A percentile compares a stretch with the other conserved stretches of the same genome.
Evolutionary conservation across 768 basidiomycete species (phyloP).

Genomic region (Chalciporus sphaerocephalus): DNA sequence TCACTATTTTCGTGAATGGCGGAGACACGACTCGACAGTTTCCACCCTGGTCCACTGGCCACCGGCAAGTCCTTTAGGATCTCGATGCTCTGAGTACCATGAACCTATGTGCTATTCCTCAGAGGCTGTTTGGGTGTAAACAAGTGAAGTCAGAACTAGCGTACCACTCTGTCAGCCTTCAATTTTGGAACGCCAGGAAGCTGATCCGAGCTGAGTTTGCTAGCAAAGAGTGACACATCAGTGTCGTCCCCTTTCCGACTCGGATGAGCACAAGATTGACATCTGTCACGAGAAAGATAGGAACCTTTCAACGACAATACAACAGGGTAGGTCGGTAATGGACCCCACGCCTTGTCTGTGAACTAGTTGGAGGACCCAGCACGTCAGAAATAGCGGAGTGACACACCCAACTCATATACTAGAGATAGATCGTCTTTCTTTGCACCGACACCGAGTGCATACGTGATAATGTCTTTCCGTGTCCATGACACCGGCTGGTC

Average conservation of each 20-base stretch:
- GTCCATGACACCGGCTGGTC: conserved; percentile 73
- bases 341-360: conserved; percentile 62
- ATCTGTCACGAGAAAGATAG: background rate
- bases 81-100: conserved; percentile 76
- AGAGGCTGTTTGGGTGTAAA: background rate
- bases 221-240: conserved; percentile 68
- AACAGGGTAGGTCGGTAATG: conserved; percentile 84
- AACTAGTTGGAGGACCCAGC: background rate
- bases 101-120: conserved; percentile 46
- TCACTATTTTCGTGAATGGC: conserved; percentile 80
- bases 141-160: conserved; percentile 20
- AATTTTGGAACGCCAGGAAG: conserved; percentile 68
- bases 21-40: conserved; percentile 56
- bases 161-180: conserved; percentile 65
- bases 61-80: conserved; percentile 73
- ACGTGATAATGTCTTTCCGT: conserved; percentile 74
- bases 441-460: conserved; percentile 78
- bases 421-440: conserved; percentile 67
- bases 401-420: conserved; percentile 62
- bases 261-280: background rate
- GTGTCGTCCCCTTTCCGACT: conserved; percentile 43
- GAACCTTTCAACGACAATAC: conserved; percentile 68
- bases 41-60: conserved; percentile 79
- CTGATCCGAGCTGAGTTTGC: conserved; percentile 34
- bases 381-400: background rate